Conservation (phyloP, 2,329 filamentous ascomycete genomes). For the Penicillium sp. region DNA sequence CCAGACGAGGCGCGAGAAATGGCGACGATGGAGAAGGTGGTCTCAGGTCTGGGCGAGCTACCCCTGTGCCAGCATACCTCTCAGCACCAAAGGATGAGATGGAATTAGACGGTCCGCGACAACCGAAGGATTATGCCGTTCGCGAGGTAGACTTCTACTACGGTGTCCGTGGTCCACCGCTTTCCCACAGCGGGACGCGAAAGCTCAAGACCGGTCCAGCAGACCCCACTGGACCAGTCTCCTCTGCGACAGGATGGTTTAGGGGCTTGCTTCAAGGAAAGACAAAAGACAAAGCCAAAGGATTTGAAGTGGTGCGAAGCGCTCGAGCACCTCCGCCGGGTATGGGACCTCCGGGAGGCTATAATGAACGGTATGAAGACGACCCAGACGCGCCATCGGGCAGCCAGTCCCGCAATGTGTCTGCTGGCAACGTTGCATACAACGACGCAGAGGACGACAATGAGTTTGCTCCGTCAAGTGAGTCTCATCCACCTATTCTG, state of each 20-base stretch:
- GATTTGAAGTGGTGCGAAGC: constrained; percentile 94
- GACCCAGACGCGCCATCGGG: constrained; percentile 41
- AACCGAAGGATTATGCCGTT: constrained; percentile 80
- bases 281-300: constrained; percentile 91
- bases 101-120: constrained; percentile 51
- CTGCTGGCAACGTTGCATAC: constrained; percentile 27
- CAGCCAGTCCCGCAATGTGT: constrained; percentile 26
- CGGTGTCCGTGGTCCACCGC: constrained; percentile 80
- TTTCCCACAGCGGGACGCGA: constrained; percentile 78
- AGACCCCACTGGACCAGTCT: constrained; percentile 88
- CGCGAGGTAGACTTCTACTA: constrained; percentile 98
- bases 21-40: constrained; percentile 40
- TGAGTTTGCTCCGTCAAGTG: constrained; percentile 10
- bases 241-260: constrained; percentile 88
- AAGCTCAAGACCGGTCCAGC: constrained; percentile 91
- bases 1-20: constrained; percentile 31
- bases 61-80: constrained; percentile 57
- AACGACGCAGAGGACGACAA: constrained; percentile 30
- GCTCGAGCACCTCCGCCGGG: constrained; percentile 80
- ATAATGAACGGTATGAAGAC: constrained; percentile 65
- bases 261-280: constrained; percentile 77
- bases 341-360: constrained; percentile 56
- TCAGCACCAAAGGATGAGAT: constrained; percentile 56
- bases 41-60: constrained; percentile 47
- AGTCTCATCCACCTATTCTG: constrained; percentile 50